A percentile compares a stretch with the other conserved stretches of the same genome.
Conservation (phyloP, 129 eudicot species). For the Tanacetum coccineum region DNA sequence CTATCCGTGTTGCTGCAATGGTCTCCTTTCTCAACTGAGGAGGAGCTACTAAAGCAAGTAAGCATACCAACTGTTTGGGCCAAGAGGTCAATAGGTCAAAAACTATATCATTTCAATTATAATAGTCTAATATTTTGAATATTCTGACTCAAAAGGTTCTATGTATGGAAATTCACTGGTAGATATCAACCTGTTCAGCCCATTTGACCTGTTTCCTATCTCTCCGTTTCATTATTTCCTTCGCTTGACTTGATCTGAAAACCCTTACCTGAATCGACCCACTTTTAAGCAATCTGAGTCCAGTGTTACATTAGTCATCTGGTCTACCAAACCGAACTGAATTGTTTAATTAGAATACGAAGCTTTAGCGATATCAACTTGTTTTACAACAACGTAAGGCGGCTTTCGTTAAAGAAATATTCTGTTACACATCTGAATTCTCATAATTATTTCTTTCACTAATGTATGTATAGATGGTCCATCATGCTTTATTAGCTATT, state of each 20-base stretch:
- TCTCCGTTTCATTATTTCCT: background rate
- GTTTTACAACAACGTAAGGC: background rate
- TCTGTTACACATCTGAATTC: too few relatives aligned
- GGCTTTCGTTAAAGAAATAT: too few relatives aligned
- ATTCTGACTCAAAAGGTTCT: background rate
- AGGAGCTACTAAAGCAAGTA: constrained; percentile 65
- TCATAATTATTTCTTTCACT: background rate
- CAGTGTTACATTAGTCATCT: background rate
- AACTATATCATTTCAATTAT: background rate
- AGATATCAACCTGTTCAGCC: background rate
- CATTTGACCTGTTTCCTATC: background rate
- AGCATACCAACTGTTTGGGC: background rate
- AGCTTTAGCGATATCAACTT: background rate
- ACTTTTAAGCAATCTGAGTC: background rate
- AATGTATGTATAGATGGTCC: background rate
- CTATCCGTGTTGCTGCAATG: constrained; percentile 65
- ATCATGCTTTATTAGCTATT: constrained; percentile 1
- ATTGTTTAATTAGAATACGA: background rate
- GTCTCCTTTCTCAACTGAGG: constrained; percentile 78
- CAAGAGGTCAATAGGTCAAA: background rate
- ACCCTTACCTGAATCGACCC: background rate
- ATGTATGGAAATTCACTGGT: background rate
- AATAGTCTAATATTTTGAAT: background rate
- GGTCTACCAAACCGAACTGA: background rate
- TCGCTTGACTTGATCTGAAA: background rate